Conservation (phyloP, 164 flowering plant species). For the Magnolia kwangsiensis region DNA sequence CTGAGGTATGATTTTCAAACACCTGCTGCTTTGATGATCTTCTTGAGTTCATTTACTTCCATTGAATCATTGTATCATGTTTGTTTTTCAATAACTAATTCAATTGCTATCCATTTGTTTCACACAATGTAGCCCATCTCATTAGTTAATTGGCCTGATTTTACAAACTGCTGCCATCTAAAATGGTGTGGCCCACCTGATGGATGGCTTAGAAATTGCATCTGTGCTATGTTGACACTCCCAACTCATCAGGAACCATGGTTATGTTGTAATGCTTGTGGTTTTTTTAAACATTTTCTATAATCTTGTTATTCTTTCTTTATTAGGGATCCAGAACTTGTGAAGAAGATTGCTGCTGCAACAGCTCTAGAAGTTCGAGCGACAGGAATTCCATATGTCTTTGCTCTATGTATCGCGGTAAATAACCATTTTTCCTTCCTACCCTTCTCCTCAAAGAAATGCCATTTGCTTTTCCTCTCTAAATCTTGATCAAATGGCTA, state of each 20-base stretch:
- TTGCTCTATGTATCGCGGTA: constrained; percentile 84
- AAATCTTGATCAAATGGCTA: no score
- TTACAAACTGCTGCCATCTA: no score
- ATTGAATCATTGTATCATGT: background rate
- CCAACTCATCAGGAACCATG: background rate
- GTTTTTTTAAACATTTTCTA: background rate
- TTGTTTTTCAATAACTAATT: no score
- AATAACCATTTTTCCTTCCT: background rate
- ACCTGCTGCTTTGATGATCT: background rate
- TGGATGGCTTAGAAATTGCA: no score
- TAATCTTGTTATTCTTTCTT: background rate
- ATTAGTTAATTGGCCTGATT: no score
- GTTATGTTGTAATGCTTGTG: no score
- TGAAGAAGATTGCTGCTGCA: constrained; percentile 59
- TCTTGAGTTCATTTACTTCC: background rate
- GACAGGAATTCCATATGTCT: constrained; percentile 67
- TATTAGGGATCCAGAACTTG: constrained; percentile 55
- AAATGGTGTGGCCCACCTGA: no score
- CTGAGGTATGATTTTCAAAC: background rate
- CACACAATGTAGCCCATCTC: no score
- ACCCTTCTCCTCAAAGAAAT: background rate
- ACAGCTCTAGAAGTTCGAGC: constrained; percentile 76
- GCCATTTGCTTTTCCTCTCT: background rate
- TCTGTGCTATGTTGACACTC: background rate
- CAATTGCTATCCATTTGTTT: no score